Conservation (phyloP, 2,329 filamentous ascomycete genomes). For the Aureobasidium sp. region DNA sequence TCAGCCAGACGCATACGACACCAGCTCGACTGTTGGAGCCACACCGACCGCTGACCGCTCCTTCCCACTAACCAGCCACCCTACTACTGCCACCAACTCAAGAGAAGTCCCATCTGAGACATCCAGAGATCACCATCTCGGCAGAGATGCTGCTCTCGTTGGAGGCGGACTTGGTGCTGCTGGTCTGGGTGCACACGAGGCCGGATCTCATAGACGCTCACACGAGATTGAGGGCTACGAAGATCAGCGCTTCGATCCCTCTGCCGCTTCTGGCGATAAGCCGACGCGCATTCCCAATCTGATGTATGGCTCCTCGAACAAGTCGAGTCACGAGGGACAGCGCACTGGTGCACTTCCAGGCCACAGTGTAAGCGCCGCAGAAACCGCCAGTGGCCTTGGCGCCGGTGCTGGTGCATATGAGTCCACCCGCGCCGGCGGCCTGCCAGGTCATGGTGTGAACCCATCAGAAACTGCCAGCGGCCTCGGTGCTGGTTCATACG, state of each 20-base stretch:
- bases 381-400: slow-evolving; percentile 21
- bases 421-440: no score
- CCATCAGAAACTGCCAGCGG: slow-evolving; percentile 21
- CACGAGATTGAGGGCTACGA: slow-evolving; percentile 7
- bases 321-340: not conserved
- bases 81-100: not conserved
- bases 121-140: slow-evolving; percentile 20
- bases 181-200: slow-evolving; percentile 11
- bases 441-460: not conserved
- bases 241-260: slow-evolving; percentile 11
- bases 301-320: not conserved
- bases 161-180: slow-evolving; percentile 21
- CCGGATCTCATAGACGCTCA: not conserved
- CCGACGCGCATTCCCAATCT: not conserved
- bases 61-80: slow-evolving; percentile 4
- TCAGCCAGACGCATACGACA: not conserved
- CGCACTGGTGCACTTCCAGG: not conserved
- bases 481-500: not conserved
- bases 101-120: not conserved
- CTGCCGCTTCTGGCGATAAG: not conserved
- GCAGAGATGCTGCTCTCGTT: slow-evolving; percentile 25
- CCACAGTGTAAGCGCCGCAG: slow-evolving; percentile 3
- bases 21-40: not conserved
- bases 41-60: not conserved
- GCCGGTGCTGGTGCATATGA: not conserved